phyloP scores from a whole-genome alignment of 257 asterid species.

The Petunia secreta region DNA sequence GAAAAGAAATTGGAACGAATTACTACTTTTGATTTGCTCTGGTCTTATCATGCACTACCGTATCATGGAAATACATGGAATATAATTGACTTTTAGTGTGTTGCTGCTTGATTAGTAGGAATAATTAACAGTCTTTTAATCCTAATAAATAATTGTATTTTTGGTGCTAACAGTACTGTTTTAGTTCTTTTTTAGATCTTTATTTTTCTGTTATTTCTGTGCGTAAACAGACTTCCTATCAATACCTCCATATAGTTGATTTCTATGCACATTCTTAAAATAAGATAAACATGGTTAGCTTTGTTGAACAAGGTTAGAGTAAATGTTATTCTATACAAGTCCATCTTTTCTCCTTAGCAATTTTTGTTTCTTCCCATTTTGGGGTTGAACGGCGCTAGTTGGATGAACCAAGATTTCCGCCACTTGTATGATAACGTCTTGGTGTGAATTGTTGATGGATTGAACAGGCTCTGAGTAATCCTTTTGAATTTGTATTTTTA shows the following conservation, averaged over 20 bases:
- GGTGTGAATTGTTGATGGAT: too few species aligned
- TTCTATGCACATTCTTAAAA: background rate
- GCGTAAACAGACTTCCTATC: background rate
- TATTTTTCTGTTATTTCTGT: background rate
- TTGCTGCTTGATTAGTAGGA: background rate
- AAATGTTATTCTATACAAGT: background rate
- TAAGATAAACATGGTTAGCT: background rate
- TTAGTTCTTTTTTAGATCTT: background rate
- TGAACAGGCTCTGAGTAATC: background rate
- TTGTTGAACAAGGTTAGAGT: slow-evolving; percentile 19
- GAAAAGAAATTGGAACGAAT: background rate
- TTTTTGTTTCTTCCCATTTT: too few species aligned
- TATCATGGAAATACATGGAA: background rate
- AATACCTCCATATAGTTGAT: background rate
- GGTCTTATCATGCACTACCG: background rate
- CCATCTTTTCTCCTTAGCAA: too few species aligned
- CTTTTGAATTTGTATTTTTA: slow-evolving; percentile 12
- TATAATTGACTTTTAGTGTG: background rate
- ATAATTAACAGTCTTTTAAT: background rate
- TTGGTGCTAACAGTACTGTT: background rate
- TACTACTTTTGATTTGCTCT: background rate
- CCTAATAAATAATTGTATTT: background rate
- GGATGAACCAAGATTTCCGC: too few species aligned
- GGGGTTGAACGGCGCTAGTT: too few species aligned
- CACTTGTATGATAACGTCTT: too few species aligned